Evolutionary conservation across 345 rosid genomes (phyloP), one percentile per base, ranked within the genome.

Genomic region (Populus alba): DNA sequence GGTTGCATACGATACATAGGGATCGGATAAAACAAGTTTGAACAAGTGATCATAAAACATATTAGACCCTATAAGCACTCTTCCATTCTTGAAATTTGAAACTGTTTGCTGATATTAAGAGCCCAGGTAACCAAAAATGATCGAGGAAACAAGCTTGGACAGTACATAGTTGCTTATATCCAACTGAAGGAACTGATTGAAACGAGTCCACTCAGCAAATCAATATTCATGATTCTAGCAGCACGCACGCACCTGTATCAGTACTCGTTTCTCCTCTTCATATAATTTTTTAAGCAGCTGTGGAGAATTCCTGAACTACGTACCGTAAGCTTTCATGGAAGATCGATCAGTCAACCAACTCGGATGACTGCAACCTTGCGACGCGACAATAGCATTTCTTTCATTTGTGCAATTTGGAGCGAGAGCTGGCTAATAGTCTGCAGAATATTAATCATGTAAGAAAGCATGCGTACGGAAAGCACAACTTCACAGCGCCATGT

Each of bases 351-450:
- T 82, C 81, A 82, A 59, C 80, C 72, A 25, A 84, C 80, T 69
- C 91, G 87, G 68, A 85, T 12, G 45, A 90, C 89, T 3, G 84
- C 83, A 38, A 90, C 89, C 78, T 74, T 79, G 27, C 81, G 86
- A 43, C 85, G 81, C 4, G 81, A 81, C 0, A 74, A 79, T 66
- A 87, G 27, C 31, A 85, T 59, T 15, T 87, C 83, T 8, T 85
- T 85, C 88, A 87, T 70, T 15, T 73, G 86, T 2, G 85, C 83
- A 65, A 85, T 80, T 74, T 86, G 91, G 71, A 81, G 76, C 78
- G 85, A 23, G 43, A 87, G 87, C 81, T 82, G 83, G 70, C 70
- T 77, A 47, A 88, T 90, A 77, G 74, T 87, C 94, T 90, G 90
- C 81, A 72, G 8, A 29, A 35, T 33, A 41, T 10, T 41, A 38